Evolutionary conservation across 2,329 filamentous ascomycete genomes (phyloP).

Genomic region (Albophoma yamanashiensis): DNA sequence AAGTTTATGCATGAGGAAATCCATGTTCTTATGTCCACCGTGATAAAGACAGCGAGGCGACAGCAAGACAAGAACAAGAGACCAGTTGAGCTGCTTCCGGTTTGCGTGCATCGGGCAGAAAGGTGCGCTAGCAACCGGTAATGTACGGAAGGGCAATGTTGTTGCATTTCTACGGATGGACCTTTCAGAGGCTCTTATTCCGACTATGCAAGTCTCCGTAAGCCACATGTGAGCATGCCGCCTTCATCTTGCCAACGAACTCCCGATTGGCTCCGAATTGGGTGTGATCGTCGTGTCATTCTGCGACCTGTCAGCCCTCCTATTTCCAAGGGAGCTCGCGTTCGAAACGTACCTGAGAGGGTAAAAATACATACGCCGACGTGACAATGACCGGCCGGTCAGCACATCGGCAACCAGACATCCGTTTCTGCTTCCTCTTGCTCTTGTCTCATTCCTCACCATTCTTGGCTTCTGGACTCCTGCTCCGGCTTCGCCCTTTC

Average conservation of each 20-base stretch:
- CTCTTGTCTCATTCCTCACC: slow-evolving; percentile 12
- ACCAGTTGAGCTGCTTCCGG: too few relatives aligned
- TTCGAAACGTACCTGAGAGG: neutral
- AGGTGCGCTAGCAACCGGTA: too few relatives aligned
- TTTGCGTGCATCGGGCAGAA: too few relatives aligned
- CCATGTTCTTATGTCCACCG: too few relatives aligned
- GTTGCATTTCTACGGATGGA: neutral
- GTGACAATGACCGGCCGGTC: neutral
- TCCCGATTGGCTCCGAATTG: neutral
- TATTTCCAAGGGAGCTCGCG: neutral
- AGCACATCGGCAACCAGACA: neutral
- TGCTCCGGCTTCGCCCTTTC: slow-evolving; percentile 36
- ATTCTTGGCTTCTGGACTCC: slow-evolving; percentile 33
- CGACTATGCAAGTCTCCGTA: neutral
- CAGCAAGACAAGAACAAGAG: too few relatives aligned
- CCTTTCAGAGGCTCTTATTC: neutral
- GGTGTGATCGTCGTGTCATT: neutral
- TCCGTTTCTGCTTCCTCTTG: neutral
- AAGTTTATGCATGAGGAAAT: too few relatives aligned
- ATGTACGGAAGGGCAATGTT: neutral
- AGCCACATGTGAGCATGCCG: neutral
- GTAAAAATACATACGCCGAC: slow-evolving; percentile 3
- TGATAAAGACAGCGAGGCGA: too few relatives aligned
- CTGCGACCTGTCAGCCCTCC: neutral
- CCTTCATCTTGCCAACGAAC: neutral